phyloP scores from a whole-genome alignment of 768 basidiomycete species.

The Dioszegia aurantiaca region DNA sequence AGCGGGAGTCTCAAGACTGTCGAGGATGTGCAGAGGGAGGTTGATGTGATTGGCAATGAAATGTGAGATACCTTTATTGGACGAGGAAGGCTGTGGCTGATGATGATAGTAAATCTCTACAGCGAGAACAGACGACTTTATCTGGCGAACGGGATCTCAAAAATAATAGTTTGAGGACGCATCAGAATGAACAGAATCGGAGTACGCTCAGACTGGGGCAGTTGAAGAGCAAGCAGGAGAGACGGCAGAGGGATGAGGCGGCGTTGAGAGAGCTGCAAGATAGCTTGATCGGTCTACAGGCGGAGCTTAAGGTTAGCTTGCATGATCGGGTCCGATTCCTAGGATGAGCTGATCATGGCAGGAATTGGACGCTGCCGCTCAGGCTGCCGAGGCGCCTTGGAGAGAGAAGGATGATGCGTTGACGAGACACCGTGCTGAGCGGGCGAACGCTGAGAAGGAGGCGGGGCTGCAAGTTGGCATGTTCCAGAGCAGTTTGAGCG shows the following conservation, averaged over 20 bases:
- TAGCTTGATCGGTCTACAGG: slow-evolving; percentile 22
- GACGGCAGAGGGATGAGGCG: slow-evolving; percentile 34
- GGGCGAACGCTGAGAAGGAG: slow-evolving; percentile 42
- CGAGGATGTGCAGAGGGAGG: slow-evolving; percentile 77
- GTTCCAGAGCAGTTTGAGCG: slow-evolving; percentile 38
- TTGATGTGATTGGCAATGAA: slow-evolving; percentile 63
- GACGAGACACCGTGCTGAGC: slow-evolving; percentile 33
- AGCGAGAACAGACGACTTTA: slow-evolving; percentile 31
- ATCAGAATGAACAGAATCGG: slow-evolving; percentile 30
- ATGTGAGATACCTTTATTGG: slow-evolving; percentile 59
- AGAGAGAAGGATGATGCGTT: slow-evolving; percentile 40
- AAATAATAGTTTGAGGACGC: slow-evolving; percentile 24
- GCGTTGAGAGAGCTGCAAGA: slow-evolving; percentile 39
- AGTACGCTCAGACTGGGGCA: slow-evolving; percentile 36
- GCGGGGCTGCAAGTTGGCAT: slow-evolving; percentile 39
- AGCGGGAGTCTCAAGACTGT: slow-evolving; percentile 77
- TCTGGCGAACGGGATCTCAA: slow-evolving; percentile 39
- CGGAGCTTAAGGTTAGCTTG: slow-evolving; percentile 34
- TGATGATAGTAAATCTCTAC: slow-evolving; percentile 34
- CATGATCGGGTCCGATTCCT: neutral
- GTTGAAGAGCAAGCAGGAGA: slow-evolving; percentile 33
- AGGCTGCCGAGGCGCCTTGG: slow-evolving; percentile 45
- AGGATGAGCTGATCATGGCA: slow-evolving; percentile 17
- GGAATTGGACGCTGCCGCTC: slow-evolving; percentile 38
- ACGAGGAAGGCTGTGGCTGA: slow-evolving; percentile 2